These are phyloP conservation scores for Penicillium sp. DNA, from an alignment of 2,329 filamentous ascomycete genomes.

Conservation along the genomic window DNA sequence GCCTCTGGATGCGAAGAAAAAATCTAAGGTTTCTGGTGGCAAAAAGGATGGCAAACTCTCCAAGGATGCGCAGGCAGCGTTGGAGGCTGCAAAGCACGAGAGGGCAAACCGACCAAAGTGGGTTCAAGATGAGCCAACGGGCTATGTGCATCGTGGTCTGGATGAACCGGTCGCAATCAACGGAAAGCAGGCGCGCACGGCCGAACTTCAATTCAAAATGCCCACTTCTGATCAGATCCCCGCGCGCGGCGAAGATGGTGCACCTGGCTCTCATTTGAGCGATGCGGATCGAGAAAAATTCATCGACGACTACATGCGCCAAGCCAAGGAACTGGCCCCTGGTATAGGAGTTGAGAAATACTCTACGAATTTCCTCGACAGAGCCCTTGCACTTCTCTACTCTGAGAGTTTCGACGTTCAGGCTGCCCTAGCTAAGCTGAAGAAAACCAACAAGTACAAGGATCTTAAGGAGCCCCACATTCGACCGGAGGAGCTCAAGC, in stretches of 20 bases:
- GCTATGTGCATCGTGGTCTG: slow-evolving; percentile 81
- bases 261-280: slow-evolving; percentile 37
- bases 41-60: slow-evolving; percentile 71
- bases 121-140: slow-evolving; percentile 86
- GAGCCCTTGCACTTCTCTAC: slow-evolving; percentile 73
- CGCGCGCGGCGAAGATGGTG: slow-evolving; percentile 45
- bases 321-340: slow-evolving; percentile 64
- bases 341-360: slow-evolving; percentile 69
- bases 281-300: slow-evolving; percentile 53
- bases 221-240: slow-evolving; percentile 55
- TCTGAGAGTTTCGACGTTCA: slow-evolving; percentile 69
- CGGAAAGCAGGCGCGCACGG: slow-evolving; percentile 72
- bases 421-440: slow-evolving; percentile 68
- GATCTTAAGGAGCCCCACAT: slow-evolving; percentile 83
- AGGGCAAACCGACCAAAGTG: slow-evolving; percentile 84
- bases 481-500: slow-evolving; percentile 74
- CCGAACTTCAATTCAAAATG: slow-evolving; percentile 76
- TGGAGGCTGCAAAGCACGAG: slow-evolving; percentile 78
- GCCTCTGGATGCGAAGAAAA: slow-evolving; percentile 79
- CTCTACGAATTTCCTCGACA: slow-evolving; percentile 85
- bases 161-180: slow-evolving; percentile 63
- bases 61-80: slow-evolving; percentile 74
- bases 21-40: slow-evolving; percentile 60
- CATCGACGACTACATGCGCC: slow-evolving; percentile 74
- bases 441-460: slow-evolving; percentile 64